Base-by-base conservation (phyloP, 2,329 filamentous ascomycete genomes). In the Ascochyta lentis region DNA sequence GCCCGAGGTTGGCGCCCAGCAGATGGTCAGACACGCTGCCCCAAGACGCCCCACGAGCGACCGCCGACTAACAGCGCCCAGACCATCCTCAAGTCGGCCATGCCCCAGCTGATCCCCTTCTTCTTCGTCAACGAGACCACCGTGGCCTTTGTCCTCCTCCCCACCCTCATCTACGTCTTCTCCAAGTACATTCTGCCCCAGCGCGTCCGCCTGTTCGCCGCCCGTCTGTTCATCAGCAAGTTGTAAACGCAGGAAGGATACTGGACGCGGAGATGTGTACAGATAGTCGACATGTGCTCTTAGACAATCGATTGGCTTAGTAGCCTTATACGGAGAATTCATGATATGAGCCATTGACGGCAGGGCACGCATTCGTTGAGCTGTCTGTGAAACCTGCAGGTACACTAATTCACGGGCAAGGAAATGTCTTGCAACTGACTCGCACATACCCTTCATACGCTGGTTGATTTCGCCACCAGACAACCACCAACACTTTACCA, bases 81-180 rank as follows among this genome's bases (percentile, higher is more conserved):
- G 76, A 73, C 65, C 13, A 61, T 76, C 49, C 73, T 78, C 64
- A 73, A 74, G 68, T 76, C 76, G 59, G 76, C 74, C 58, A 78
- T 78, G 76, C 76, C 76, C 57, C 76, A 78, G 70, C 76, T 78
- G 57, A 71, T 78, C 44, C 76, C 76, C 62, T 78, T 78, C 73
- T 78, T 77, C 72, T 77, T 77, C 72, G 75, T 78, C 67, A 78
- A 78, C 70, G 76, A 78, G 74, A 75, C 71, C 56, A 76, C 72
- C 59, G 65, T 73, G 60, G 76, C 75, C 42, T 78, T 78, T 63
- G 64, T 78, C 67, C 65, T 76, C 54, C 66, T 78, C 39, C 76
- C 76, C 40, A 69, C 74, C 49, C 72, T 78, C 63, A 77, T 78
- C 73, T 78, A 78, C 70, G 50, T 78, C 65, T 69, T 78, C 65